A percentile compares a stretch with the other conserved stretches of the same genome.
Conservation (phyloP, 768 basidiomycete genomes). For the Rubroboletus satanas region DNA sequence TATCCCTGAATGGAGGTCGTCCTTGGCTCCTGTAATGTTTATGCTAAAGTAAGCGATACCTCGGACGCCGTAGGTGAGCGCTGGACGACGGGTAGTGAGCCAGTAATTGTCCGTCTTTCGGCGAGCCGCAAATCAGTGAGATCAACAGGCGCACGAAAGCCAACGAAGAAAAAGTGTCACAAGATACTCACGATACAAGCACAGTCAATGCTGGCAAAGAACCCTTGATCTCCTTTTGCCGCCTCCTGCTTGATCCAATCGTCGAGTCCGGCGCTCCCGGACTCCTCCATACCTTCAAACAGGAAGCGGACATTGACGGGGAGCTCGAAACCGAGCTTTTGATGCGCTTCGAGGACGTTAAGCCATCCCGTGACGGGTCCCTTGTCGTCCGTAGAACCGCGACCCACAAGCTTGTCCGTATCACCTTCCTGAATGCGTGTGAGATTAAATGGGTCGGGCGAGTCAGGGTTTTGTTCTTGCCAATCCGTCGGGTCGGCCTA, state of each 20-base stretch:
- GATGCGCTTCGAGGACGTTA: not conserved
- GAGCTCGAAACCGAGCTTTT: not conserved
- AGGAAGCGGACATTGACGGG: not conserved
- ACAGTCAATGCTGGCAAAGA: slow-evolving; percentile 79
- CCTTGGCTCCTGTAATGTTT: not conserved
- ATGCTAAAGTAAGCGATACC: not conserved
- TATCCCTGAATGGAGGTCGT: not conserved
- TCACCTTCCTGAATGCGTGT: not conserved
- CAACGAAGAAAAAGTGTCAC: not conserved
- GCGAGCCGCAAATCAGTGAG: not conserved
- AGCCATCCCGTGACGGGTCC: not conserved
- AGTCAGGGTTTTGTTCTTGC: not conserved
- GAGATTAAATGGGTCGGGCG: not conserved
- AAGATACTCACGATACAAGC: slow-evolving; percentile 70
- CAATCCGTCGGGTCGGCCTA: not conserved
- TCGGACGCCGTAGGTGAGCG: not conserved
- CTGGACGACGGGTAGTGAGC: not conserved
- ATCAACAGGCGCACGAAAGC: not conserved
- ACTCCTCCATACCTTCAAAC: not conserved
- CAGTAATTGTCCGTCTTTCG: not conserved
- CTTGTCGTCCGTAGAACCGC: not conserved
- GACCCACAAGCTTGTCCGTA: not conserved
- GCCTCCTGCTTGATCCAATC: slow-evolving; percentile 61
- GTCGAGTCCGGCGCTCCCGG: not conserved
- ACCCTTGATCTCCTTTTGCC: slow-evolving; percentile 31